Percentiles rank a stretch among this genome's conserved stretches.
These are phyloP conservation scores for Gossypium trilobum DNA, from an alignment of 441 rosid genomes.

Conservation along the genomic window DNA sequence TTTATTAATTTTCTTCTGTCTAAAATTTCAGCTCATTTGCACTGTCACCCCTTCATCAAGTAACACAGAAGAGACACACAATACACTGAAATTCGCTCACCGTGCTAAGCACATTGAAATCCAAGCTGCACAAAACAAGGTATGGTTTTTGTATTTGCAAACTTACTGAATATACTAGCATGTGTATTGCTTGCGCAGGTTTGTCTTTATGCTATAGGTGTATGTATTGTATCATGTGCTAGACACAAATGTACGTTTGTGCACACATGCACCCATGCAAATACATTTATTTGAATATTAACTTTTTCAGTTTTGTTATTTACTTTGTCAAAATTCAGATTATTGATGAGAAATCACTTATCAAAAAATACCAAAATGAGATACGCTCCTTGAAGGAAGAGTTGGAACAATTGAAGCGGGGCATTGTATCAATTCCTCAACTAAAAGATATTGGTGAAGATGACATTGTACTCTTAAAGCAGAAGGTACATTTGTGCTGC, in stretches of 20 bases:
- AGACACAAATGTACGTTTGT: background rate
- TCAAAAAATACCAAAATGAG: conserved; percentile 68
- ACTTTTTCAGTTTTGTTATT: conserved; percentile 2
- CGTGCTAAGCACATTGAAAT: conserved; percentile 77
- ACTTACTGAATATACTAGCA: background rate
- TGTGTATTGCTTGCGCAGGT: background rate
- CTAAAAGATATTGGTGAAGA: conserved; percentile 54
- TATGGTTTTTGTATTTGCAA: background rate
- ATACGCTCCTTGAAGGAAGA: conserved; percentile 63
- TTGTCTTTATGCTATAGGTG: background rate
- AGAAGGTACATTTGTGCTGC: conserved; percentile 47
- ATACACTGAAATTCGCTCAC: conserved; percentile 73
- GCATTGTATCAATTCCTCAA: conserved; percentile 63
- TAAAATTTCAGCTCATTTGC: conserved; percentile 63
- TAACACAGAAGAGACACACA: conserved; percentile 69
- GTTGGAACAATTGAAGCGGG: conserved; percentile 53
- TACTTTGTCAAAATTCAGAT: conserved; percentile 39
- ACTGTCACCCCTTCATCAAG: conserved; percentile 74
- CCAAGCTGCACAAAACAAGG: conserved; percentile 67
- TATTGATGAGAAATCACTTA: conserved; percentile 68
- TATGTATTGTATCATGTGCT: background rate
- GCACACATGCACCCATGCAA: background rate
- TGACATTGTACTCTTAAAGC: conserved; percentile 70
- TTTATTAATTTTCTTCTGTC: conserved; percentile 20
- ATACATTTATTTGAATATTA: background rate